phyloP scores from a whole-genome alignment of 163 green algal genomes.

The Prototheca wickerhamii region DNA sequence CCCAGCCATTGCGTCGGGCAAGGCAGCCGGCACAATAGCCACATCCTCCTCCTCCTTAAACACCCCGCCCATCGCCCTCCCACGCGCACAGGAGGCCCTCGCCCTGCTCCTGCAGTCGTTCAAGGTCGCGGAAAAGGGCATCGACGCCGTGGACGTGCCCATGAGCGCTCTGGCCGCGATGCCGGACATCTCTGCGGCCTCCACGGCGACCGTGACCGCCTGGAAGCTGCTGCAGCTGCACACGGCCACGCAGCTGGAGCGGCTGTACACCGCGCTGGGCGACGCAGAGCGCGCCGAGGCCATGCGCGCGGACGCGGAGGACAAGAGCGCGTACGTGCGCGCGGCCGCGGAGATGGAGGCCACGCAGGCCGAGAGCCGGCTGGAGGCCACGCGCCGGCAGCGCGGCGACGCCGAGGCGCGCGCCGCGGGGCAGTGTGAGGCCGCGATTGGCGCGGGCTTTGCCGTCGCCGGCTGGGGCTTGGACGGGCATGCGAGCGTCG shows the following conservation, averaged over 20 bases:
- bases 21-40: no score
- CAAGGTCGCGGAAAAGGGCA: slow-evolving; percentile 40
- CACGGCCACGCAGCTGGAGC: slow-evolving; percentile 22
- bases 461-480: not conserved
- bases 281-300: slow-evolving; percentile 2
- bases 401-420: slow-evolving; percentile 1
- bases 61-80: not conserved
- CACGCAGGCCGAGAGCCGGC: slow-evolving; percentile 5
- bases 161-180: slow-evolving; percentile 15
- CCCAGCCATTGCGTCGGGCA: no score
- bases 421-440: not conserved
- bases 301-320: not conserved
- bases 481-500: not conserved
- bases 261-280: slow-evolving; percentile 15
- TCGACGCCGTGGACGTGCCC: slow-evolving; percentile 17
- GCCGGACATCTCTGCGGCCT: slow-evolving; percentile 40
- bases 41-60: not conserved
- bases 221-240: slow-evolving; percentile 51
- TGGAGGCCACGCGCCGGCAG: slow-evolving; percentile 3
- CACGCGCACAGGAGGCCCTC: slow-evolving; percentile 27
- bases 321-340: slow-evolving; percentile 24
- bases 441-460: not conserved
- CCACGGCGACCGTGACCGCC: slow-evolving; percentile 31
- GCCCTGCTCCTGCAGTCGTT: slow-evolving; percentile 34
- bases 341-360: slow-evolving; percentile 14